Base-by-base conservation (phyloP, 169 alveolate species). In the Plasmodium coatneyi region DNA sequence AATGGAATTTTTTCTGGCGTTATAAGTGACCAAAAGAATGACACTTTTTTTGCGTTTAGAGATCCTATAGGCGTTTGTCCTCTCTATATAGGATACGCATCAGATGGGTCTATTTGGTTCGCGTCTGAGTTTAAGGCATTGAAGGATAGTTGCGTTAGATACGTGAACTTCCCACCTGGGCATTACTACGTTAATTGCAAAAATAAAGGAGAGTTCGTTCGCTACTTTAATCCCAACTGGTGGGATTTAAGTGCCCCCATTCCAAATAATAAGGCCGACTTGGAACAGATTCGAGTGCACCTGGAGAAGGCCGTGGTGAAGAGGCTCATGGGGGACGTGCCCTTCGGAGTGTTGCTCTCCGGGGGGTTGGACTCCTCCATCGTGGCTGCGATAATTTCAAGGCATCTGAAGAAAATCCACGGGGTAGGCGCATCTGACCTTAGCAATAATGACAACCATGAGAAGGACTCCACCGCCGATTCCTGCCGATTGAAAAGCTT, bases 351-450 rank as follows among this genome's bases (percentile, higher is more conserved):
- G 72, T 92, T 98, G 72, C 95, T 98, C 43, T 95, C 97, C 6
- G 99, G 99, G 22, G 98, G 99, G 12, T 83, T 98, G 46, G 98
- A 98, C 89, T 95, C 98, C 0, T 95, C 98, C 25, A 84, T 98
- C 16, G 96, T 98, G 34, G 98, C 98, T 3, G 92, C 98, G 12
- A 96, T 97, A 56, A 95, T 96, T 74, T 83, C 94, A 30, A 95
- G 84, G 91, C 76, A 92, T 43, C 72, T 79, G 30, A 86, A 84
- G 36, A 84, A 52, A 71, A 30, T 71, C 22, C 52, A 56, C 32
- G 14, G 25, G 56, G 56, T 0, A 10, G 74, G n/a, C 3, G 46
- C 54, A 90, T 46, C 25, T 28, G 46, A 3, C 14, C 0, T 5
- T 5, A 89, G 1, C 66, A n/a, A 60, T 34, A 28, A 84, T 66